A percentile compares a stretch with the other conserved stretches of the same genome.
phyloP scores from a whole-genome alignment of 345 rosid species.

The Ailanthus altissimus region DNA sequence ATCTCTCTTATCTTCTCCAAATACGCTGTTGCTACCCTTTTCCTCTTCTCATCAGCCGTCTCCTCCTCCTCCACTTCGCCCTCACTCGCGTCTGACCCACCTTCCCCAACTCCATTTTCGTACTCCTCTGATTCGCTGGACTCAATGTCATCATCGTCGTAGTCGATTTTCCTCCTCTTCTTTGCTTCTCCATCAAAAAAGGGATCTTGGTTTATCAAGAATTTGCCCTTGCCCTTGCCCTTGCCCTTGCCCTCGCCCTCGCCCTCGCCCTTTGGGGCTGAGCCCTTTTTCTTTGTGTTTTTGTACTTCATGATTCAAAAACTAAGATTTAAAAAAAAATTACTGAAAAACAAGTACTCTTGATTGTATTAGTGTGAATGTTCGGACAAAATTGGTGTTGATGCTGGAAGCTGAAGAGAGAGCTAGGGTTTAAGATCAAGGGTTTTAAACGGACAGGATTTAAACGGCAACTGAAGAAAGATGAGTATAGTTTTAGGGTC shows the following conservation, averaged over 20 bases:
- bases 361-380: neutral
- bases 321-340: neutral
- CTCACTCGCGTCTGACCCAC: constrained; percentile 29
- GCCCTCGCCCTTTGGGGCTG: constrained; percentile 30
- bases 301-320: constrained; percentile 31
- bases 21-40: constrained; percentile 56
- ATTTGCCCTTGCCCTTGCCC: constrained; percentile 36
- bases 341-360: neutral
- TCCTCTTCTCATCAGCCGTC: constrained; percentile 76
- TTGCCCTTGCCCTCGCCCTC: constrained; percentile 38
- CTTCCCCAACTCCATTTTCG: constrained; percentile 33
- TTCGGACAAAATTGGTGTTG: neutral
- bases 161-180: constrained; percentile 48
- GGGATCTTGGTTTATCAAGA: constrained; percentile 38
- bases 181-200: constrained; percentile 49
- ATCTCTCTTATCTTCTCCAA: constrained; percentile 48
- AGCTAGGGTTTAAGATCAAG: neutral
- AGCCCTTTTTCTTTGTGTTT: constrained; percentile 36
- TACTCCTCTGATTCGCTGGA: constrained; percentile 55
- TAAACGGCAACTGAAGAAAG: neutral
- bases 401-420: neutral
- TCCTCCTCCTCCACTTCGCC: constrained; percentile 47
- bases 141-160: constrained; percentile 58
- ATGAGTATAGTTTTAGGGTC: neutral
- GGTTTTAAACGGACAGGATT: constrained; percentile 8